phyloP scores from a whole-genome alignment of 306 rosid species.

The Nissolia schottii region DNA sequence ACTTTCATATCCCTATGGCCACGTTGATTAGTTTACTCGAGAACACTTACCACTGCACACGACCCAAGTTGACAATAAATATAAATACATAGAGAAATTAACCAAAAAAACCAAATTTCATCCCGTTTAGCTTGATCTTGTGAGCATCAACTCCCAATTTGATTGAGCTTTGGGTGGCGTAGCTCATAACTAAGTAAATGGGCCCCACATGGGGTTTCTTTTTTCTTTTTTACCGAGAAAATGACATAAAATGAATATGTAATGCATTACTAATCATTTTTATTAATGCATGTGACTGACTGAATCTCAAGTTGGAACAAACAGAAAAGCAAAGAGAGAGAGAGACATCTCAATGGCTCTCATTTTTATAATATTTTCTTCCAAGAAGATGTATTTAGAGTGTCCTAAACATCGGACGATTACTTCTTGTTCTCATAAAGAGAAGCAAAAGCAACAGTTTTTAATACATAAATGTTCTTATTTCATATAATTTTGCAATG shows the following conservation, averaged over 20 bases:
- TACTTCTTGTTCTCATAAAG: not conserved
- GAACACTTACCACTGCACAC: no score
- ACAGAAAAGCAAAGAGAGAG: not conserved
- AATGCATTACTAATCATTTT: not conserved
- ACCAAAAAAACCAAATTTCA: no score
- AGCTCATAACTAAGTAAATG: not conserved
- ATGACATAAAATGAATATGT: not conserved
- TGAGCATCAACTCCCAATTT: not conserved
- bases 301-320: not conserved
- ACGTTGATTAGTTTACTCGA: no score
- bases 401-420: not conserved
- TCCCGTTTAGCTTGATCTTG: not conserved
- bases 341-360: not conserved
- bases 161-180: not conserved
- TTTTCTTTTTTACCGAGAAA: constrained; percentile 15
- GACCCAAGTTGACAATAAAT: no score
- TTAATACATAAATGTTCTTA: not conserved
- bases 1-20: no score
- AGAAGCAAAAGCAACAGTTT: not conserved
- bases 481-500: not conserved
- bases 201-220: not conserved
- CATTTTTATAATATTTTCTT: not conserved
- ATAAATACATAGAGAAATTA: not conserved
- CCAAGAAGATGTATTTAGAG: not conserved
- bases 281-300: not conserved